Evolutionary conservation across 108 stramenopile species (phyloP), one percentile per base, ranked within the genome.

Genomic region (Nannochloropsis salina): DNA sequence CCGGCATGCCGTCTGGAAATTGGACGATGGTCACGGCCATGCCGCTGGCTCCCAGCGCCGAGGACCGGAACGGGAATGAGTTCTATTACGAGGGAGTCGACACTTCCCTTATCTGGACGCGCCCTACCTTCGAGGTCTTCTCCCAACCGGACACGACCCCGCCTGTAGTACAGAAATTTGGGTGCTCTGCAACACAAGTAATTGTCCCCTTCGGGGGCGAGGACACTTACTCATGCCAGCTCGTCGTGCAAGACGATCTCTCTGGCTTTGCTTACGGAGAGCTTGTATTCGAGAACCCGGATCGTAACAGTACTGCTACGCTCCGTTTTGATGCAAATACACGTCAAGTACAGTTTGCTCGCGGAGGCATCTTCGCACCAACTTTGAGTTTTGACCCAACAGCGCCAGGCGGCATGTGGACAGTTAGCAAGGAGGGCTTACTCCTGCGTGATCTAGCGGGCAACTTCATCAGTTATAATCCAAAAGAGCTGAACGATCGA

Each of bases 281-380:
- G 61, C 61, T 74, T 74, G 61, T n/a, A n/a, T 74, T 74, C n/a
- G 61, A 74, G n/a, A 74, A 74, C 61, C 61, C 61, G 61, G 61
- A 74, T n/a, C 61, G 61, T 0, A 74, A 74, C 61, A 74, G 61
- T n/a, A 74, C 61, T 0, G 61, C 61, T n/a, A 74, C 61, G 4
- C n/a, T 74, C 20, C 61, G 61, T 4, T 74, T 74, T 3, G 61
- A 74, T 74, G 61, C 61, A 2, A 74, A 74, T n/a, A 74, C 61
- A n/a, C 61, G 61, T 74, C 61, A 74, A 6, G 61, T 74, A 15
- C 61, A 74, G 2, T 74, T 74, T 74, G 15, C 61, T n/a, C 61
- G 61, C 15, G 61, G 61, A 6, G 61, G 61, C 6, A 74, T 74
- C n/a, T 74, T n/a, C n/a, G 61, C 8, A n/a, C 61, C 61, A n/a